Percentiles rank a stretch among this genome's conserved stretches.
Evolutionary conservation across 805 yeast genomes (phyloP).

Genomic region (Blastobotrys terrestris): DNA sequence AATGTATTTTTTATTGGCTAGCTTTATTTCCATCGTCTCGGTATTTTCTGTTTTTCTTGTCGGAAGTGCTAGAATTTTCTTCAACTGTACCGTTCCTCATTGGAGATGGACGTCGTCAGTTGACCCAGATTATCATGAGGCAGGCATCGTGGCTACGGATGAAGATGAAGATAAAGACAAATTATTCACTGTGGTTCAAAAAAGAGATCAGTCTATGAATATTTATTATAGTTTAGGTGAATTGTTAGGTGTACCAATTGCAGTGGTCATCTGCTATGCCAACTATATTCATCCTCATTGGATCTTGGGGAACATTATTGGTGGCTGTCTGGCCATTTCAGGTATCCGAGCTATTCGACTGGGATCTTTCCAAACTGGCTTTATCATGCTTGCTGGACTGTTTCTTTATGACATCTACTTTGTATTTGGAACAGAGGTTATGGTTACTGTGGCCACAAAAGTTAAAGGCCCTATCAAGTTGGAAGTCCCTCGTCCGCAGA

Average conservation of each 20-base stretch:
- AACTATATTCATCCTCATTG: conserved; percentile 31
- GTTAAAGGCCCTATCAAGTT: conserved; percentile 52
- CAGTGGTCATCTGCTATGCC: background rate
- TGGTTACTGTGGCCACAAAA: conserved; percentile 55
- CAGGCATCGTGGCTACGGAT: conserved; percentile 29
- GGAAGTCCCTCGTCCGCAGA: conserved; percentile 36
- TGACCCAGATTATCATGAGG: conserved; percentile 41
- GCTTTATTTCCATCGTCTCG: conserved; percentile 31
- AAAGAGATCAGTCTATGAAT: conserved; percentile 3
- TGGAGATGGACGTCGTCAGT: conserved; percentile 23
- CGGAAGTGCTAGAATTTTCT: conserved; percentile 7
- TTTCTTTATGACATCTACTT: conserved; percentile 61
- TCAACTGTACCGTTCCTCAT: conserved; percentile 8
- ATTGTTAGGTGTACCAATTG: background rate
- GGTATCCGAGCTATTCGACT: conserved; percentile 37
- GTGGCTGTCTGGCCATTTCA: conserved; percentile 39
- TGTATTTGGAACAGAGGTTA: conserved; percentile 56
- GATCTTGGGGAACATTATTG: conserved; percentile 41
- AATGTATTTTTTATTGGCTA: conserved; percentile 32
- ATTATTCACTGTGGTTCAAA: conserved; percentile 1
- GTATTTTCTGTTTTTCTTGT: conserved; percentile 22
- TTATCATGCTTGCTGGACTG: conserved; percentile 41
- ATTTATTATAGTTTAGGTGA: conserved; percentile 3
- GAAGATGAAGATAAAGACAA: conserved; percentile 39
- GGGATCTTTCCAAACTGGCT: conserved; percentile 41